Conservation (phyloP, 225 moss, liverwort and hornwort species). For the Marchantia polymorpha region DNA sequence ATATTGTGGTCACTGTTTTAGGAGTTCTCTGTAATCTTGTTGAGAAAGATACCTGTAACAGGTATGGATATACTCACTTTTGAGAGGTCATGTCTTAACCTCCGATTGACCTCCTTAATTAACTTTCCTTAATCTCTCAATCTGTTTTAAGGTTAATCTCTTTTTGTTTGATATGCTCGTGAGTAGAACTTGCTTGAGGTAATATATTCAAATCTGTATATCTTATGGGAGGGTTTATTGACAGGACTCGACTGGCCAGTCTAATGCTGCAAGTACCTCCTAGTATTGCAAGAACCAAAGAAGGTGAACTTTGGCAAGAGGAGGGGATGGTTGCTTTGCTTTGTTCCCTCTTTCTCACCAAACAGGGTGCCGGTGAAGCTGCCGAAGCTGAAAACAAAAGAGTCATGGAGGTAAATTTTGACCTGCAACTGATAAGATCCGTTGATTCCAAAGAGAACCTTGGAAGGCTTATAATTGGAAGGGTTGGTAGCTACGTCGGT, state of each 20-base stretch:
- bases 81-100: neutral
- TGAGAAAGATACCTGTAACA: conserved; percentile 86
- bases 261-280: conserved; percentile 70
- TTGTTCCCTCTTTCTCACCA: conserved; percentile 84
- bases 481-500: too few relatives aligned
- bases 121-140: too few relatives aligned
- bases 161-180: neutral
- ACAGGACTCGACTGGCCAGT: conserved; percentile 84
- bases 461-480: too few relatives aligned
- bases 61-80: conserved; percentile 36
- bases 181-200: neutral
- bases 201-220: neutral
- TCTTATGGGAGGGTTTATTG: neutral
- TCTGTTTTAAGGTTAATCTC: too few relatives aligned
- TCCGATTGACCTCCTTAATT: too few relatives aligned
- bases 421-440: neutral
- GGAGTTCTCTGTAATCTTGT: conserved; percentile 97
- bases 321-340: conserved; percentile 91
- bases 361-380: conserved; percentile 97
- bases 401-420: conserved; percentile 59
- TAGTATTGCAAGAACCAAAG: conserved; percentile 59
- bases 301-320: conserved; percentile 65
- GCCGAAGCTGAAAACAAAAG: conserved; percentile 81
- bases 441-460: too few relatives aligned
- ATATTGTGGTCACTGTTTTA: conserved; percentile 83